Evolutionary conservation across 2,329 filamentous ascomycete species (phyloP), one percentile per base, ranked within the genome.

Genomic region (Cladophialophora immunda): DNA sequence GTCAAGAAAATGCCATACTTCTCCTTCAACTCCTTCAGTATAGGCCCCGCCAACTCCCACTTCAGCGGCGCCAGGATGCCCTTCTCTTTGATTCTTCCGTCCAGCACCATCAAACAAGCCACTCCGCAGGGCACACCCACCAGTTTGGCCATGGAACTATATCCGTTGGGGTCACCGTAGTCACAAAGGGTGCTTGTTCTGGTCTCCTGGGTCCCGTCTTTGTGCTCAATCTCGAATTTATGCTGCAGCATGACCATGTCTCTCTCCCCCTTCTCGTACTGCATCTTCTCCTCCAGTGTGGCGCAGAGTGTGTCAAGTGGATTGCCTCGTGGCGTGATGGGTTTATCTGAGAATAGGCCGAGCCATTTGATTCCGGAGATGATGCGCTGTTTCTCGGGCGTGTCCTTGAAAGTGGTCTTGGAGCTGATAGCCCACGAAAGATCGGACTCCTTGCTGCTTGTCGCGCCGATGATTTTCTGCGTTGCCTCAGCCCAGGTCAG

Each of bases 231-330:
- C 77, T 89, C 89, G 78, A 97, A 96, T 82, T 79, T 81, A 75
- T 83, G 82, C 74, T 83, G 82, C 38, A 84, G 76, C 81, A 91
- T 87, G 36, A 95, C 91, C 72, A 96, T 83, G 79, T 97, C 93
- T 67, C 93, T 90, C 87, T 97, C 93, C 68, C 86, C 90, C 74
- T 90, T 84, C 76, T 87, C 90, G 79, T 90, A 97, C 80, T 92
- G 87, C 92, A 97, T 96, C 88, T 96, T 97, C 84, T 92, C 82
- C 84, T 97, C 93, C 32, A 97, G 87, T 2, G 89, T 91, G 34
- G 92, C 92, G 82, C 93, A 97, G 45, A 97, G 88, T n/a, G 92
- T 94, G 79, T 97, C 94, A 27, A 97, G 86, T 3, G 93, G 91
- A 83, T 92, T 97, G 62, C 89, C 90, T 64, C 88, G 84, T 30